Evolutionary conservation across 2,329 filamentous ascomycete genomes (phyloP).

Genomic region (Ambrosiella cleistominuta): DNA sequence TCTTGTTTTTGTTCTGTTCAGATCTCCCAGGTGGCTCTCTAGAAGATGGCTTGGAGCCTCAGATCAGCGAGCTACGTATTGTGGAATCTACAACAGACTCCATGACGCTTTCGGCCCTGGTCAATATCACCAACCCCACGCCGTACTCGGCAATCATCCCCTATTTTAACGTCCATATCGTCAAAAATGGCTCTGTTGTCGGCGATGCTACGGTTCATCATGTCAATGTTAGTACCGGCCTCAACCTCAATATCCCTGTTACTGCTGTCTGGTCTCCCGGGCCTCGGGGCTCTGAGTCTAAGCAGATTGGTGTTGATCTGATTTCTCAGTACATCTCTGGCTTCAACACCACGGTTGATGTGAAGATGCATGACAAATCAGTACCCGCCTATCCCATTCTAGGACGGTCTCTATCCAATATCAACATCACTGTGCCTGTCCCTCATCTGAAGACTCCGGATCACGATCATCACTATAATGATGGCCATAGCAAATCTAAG

Average conservation of each 20-base stretch:
- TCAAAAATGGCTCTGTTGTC: conserved; percentile 55
- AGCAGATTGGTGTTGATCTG: conserved; percentile 48
- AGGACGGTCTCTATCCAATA: conserved; percentile 52
- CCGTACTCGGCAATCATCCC: conserved; percentile 71
- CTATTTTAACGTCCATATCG: conserved; percentile 57
- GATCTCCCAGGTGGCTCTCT: conserved; percentile 24
- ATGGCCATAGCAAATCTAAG: conserved; percentile 20
- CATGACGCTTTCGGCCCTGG: conserved; percentile 49
- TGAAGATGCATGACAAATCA: conserved; percentile 52
- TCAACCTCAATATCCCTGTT: conserved; percentile 53
- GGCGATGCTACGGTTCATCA: conserved; percentile 56
- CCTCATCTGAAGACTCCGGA: conserved; percentile 47
- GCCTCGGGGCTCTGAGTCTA: conserved; percentile 40
- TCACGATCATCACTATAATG: conserved; percentile 5
- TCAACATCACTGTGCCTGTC: conserved; percentile 54
- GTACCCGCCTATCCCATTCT: conserved; percentile 59
- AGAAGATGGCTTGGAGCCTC: conserved; percentile 32
- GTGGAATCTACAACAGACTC: conserved; percentile 54
- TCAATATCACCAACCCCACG: conserved; percentile 85
- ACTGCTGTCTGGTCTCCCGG: conserved; percentile 59
- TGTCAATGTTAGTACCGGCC: conserved; percentile 45
- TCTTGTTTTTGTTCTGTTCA: conserved; percentile 7
- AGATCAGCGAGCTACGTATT: conserved; percentile 54
- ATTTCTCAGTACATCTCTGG: conserved; percentile 79
- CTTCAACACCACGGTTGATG: conserved; percentile 61